These are phyloP conservation scores for Haberlea rhodopensis DNA, from an alignment of 257 asterid genomes.

Conservation along the genomic window DNA sequence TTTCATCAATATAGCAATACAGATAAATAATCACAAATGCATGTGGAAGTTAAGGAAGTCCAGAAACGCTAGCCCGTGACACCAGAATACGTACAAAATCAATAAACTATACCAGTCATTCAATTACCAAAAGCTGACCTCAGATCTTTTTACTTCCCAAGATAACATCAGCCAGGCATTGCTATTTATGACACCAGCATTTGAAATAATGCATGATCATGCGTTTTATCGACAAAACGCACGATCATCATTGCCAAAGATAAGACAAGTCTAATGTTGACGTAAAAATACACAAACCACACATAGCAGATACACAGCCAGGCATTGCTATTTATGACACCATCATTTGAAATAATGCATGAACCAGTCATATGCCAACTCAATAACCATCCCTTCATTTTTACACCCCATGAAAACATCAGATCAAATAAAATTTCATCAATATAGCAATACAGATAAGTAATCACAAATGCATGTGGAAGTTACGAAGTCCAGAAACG, in stretches of 20 bases:
- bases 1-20: background rate
- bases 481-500: background rate
- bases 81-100: background rate
- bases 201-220: background rate
- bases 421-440: background rate
- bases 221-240: too few relatives aligned
- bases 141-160: conserved; percentile 57
- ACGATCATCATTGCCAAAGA: background rate
- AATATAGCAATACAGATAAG: background rate
- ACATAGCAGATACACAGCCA: background rate
- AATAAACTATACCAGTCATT: background rate
- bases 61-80: background rate
- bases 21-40: background rate
- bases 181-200: background rate
- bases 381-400: background rate
- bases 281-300: background rate
- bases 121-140: conserved; percentile 41
- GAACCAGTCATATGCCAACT: background rate
- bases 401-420: background rate
- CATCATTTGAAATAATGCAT: background rate
- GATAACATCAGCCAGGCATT: conserved; percentile 41
- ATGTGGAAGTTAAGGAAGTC: background rate
- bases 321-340: background rate
- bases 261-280: background rate
- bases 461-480: background rate